Base-by-base conservation (phyloP, 2,329 filamentous ascomycete genomes). In the Colletotrichum filicis region DNA sequence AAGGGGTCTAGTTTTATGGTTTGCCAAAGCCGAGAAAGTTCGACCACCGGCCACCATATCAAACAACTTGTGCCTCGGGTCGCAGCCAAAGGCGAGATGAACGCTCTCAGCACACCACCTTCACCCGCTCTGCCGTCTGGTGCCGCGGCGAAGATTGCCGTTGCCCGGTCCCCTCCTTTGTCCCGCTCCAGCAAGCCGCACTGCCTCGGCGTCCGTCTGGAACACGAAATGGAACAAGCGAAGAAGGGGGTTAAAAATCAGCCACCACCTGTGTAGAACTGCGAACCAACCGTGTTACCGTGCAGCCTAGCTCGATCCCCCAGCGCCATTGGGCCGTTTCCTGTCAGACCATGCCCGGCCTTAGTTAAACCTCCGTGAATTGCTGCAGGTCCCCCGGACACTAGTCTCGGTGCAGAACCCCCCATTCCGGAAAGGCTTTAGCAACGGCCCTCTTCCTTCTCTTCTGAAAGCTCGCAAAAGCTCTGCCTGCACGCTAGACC, bases 301-400 rank as follows among this genome's bases (percentile, higher is more conserved):
- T 22, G 19, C 1, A 7, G 12, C 1, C 55, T 9, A 57, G 28
- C 26, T n/a, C 1, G 16, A n/a, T 30, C 26, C 8, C 3, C 26
- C 55, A 57, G 55, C 26, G 55, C 28, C 62, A 60, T 70, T 66
- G 61, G 68, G 24, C 28, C 30, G 61, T 32, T 60, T 58, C 35
- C 61, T 42, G 68, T 70, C 68, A 70, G 68, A 66, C 55, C 61
- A 70, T 70, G 55, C 9, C 61, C 68, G 55, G 42, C 68, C 42
- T 42, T 12, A 59, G 61, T 32, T 53, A 66, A 59, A 66, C 52
- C 60, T 55, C 68, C 68, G 61, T 22, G 28, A 30, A n/a, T 24
- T 52, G 53, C 68, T 70, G 61, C 68, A 70, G 61, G 68, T 66
- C 22, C 68, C 55, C 55, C 22, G 11, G 53, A 16, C 61, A 9